Conservation (phyloP, 129 eudicot species). For the Centrapalus pauciflorus region DNA sequence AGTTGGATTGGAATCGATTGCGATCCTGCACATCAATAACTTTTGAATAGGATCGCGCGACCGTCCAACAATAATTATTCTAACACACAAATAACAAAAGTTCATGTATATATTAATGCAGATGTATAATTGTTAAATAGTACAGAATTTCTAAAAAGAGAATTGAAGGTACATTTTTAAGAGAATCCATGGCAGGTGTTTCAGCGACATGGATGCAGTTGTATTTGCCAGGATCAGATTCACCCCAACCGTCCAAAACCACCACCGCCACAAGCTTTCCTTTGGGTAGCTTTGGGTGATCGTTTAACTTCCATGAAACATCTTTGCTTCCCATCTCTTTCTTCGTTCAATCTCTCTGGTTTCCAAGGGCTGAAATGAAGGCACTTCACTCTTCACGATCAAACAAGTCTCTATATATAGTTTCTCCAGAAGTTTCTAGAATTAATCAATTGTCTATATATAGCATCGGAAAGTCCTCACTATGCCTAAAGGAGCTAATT, state of each 20-base stretch:
- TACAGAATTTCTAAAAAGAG: no score
- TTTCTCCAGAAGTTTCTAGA: not conserved
- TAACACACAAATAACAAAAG: no score
- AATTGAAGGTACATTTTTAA: constrained; percentile 43
- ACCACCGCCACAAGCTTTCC: constrained; percentile 51
- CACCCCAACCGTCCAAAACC: constrained; percentile 80
- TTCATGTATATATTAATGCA: no score
- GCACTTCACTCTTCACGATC: not conserved
- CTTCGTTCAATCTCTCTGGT: not conserved
- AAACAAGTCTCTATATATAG: not conserved
- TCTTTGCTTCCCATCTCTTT: constrained; percentile 33
- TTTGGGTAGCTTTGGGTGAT: constrained; percentile 60
- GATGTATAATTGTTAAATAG: no score
- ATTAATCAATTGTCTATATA: no score
- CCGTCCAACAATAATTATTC: no score
- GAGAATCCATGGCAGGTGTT: constrained; percentile 69
- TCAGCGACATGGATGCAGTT: constrained; percentile 64
- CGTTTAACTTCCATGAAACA: constrained; percentile 54
- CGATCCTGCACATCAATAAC: no score
- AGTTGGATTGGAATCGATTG: no score
- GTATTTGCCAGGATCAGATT: constrained; percentile 45
- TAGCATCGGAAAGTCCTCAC: not conserved
- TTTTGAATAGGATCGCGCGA: no score
- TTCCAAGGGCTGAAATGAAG: not conserved
- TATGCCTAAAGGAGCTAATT: no score